Conservation (phyloP, 1,284 basidiomycete species). For the Naganishia sp. region DNA sequence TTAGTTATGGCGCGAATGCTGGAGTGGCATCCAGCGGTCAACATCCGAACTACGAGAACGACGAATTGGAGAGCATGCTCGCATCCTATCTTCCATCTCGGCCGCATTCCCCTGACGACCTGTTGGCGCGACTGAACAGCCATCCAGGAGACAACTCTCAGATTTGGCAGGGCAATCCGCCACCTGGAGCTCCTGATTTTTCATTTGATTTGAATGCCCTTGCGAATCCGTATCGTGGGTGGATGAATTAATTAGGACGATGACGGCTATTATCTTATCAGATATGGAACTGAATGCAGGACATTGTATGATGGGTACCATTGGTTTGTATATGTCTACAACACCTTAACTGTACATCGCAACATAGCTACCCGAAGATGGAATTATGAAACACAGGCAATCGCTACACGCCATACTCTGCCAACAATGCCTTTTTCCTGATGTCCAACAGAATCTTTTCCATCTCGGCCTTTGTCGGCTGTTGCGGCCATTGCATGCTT, state of each 20-base stretch:
- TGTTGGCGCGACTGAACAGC: conserved; percentile 20
- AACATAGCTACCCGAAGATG: not conserved
- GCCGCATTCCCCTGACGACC: conserved; percentile 28
- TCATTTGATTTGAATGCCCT: conserved; percentile 20
- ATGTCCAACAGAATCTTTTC: conserved; percentile 73
- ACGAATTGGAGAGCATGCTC: conserved; percentile 34
- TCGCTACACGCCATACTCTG: conserved; percentile 65
- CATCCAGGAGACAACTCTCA: conserved; percentile 16
- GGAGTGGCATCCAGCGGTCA: conserved; percentile 13
- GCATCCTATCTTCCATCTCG: conserved; percentile 33
- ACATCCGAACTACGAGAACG: conserved; percentile 28
- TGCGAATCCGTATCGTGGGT: conserved; percentile 29
- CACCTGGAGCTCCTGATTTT: conserved; percentile 17
- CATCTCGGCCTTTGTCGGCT: conserved; percentile 76
- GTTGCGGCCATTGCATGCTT: conserved; percentile 69
- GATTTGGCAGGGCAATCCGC: conserved; percentile 24
- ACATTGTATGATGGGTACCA: not conserved
- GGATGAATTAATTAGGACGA: conserved; percentile 22
- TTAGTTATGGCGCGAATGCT: conserved; percentile 26
- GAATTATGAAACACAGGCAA: not conserved
- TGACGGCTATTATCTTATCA: not conserved
- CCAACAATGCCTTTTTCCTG: conserved; percentile 77
- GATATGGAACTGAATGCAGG: not conserved
- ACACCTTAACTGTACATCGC: not conserved
- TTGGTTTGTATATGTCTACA: not conserved